Evolutionary conservation across 164 flowering plant species (phyloP).

Genomic region (Vitis cinerea): DNA sequence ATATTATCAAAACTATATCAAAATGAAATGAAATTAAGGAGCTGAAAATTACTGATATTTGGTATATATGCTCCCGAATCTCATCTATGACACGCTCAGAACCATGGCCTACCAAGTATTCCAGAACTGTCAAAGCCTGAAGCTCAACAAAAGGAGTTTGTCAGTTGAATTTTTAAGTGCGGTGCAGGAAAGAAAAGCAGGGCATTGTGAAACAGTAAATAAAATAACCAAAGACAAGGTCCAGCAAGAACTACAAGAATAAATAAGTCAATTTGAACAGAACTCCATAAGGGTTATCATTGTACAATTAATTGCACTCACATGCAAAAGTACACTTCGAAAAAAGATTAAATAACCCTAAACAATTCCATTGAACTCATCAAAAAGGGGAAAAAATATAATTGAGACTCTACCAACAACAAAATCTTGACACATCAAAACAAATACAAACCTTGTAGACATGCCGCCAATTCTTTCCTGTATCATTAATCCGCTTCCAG

Average conservation of each 20-base stretch:
- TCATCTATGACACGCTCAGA: conserved; percentile 97
- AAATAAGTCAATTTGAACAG: not conserved
- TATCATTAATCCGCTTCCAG: conserved; percentile 93
- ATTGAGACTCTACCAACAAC: not conserved
- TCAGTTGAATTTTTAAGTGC: conserved; percentile 4
- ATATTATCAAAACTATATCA: not conserved
- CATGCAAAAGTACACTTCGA: not conserved
- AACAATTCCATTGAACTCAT: not conserved
- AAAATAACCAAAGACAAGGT: not conserved
- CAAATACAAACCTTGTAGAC: conserved; percentile 78
- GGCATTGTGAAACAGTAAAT: not conserved
- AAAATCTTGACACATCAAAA: not conserved
- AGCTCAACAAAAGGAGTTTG: conserved; percentile 13
- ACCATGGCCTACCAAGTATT: conserved; percentile 92
- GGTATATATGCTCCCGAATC: conserved; percentile 89
- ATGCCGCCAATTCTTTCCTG: conserved; percentile 99
- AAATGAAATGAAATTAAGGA: conserved; percentile 7
- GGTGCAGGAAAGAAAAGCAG: not conserved
- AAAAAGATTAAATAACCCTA: not conserved
- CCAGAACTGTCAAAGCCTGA: conserved; percentile 91
- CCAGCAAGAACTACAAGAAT: not conserved
- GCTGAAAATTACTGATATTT: conserved; percentile 66
- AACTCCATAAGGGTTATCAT: not conserved
- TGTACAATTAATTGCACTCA: not conserved
- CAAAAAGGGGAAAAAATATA: not conserved